These are phyloP conservation scores for Ramalina intermedia DNA, from an alignment of 495 filamentous ascomycete species.

Conservation along the genomic window DNA sequence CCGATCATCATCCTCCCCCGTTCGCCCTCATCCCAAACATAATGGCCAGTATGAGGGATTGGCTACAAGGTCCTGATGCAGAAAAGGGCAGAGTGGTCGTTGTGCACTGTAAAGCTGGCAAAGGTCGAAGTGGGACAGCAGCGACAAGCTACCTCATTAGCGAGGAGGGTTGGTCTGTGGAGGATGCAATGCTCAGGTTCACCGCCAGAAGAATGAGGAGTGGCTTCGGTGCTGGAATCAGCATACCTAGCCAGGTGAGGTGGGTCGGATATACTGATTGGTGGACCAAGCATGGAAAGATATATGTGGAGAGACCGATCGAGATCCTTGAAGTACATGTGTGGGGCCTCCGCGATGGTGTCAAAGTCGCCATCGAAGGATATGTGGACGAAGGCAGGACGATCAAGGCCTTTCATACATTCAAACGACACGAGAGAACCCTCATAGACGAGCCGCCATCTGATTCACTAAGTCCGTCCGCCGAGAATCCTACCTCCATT, in stretches of 20 bases:
- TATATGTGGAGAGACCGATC: conserved; percentile 67
- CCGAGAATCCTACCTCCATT: conserved; percentile 4
- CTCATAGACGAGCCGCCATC: conserved; percentile 43
- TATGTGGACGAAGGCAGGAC: conserved; percentile 75
- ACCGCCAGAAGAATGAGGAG: conserved; percentile 79
- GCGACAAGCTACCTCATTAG: conserved; percentile 78
- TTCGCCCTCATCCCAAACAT: conserved; percentile 76
- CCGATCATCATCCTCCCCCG: conserved; percentile 93
- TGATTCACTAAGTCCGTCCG: conserved; percentile 20
- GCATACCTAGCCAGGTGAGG: conserved; percentile 78
- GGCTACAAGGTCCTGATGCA: conserved; percentile 46
- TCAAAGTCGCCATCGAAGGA: conserved; percentile 75
- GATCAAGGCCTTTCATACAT: conserved; percentile 73
- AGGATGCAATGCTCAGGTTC: conserved; percentile 68
- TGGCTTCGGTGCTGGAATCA: conserved; percentile 79
- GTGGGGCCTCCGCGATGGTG: conserved; percentile 78
- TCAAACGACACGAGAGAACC: conserved; percentile 58
- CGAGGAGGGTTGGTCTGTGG: conserved; percentile 70
- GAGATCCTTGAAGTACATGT: conserved; percentile 82
- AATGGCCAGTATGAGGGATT: conserved; percentile 81
- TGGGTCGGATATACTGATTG: conserved; percentile 84
- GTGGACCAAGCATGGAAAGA: conserved; percentile 63
- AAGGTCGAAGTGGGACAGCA: conserved; percentile 84
- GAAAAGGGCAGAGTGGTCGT: conserved; percentile 57
- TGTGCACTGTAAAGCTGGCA: conserved; percentile 95